Evolutionary conservation across 1,284 basidiomycete species (phyloP).

Genomic region (Agroathelia rolfsii): DNA sequence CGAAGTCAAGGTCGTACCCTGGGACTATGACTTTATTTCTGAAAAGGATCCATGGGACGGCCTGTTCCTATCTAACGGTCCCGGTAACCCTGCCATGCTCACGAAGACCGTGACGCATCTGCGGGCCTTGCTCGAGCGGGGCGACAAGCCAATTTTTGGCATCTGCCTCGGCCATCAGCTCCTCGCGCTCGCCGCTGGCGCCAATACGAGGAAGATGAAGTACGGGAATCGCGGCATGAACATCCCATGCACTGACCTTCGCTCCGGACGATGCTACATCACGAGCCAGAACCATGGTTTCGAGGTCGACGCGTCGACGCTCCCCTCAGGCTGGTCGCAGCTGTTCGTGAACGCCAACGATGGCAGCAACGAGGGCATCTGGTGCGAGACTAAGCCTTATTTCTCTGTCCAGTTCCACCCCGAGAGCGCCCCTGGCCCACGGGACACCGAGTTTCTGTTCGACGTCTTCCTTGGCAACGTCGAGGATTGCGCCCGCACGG

Average conservation of each 20-base stretch:
- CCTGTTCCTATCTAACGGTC: conserved; percentile 96
- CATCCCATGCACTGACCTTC: conserved; percentile 91
- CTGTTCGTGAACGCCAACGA: conserved; percentile 98
- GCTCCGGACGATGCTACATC: conserved; percentile 96
- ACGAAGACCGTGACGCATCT: conserved; percentile 68
- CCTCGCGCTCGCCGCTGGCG: conserved; percentile 90
- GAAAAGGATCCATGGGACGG: conserved; percentile 82
- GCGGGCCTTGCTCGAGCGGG: conserved; percentile 60
- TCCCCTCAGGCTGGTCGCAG: conserved; percentile 86
- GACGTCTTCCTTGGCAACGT: conserved; percentile 94
- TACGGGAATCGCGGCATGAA: conserved; percentile 99
- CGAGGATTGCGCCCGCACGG: conserved; percentile 64
- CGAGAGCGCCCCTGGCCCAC: conserved; percentile 95
- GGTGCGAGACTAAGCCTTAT: conserved; percentile 84
- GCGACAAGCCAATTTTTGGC: conserved; percentile 88
- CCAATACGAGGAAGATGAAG: conserved; percentile 96
- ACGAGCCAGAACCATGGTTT: conserved; percentile 99
- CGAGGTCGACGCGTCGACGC: conserved; percentile 79
- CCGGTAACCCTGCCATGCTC: conserved; percentile 91
- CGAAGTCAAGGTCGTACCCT: conserved; percentile 95
- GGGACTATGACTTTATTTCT: conserved; percentile 89
- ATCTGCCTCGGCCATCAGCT: conserved; percentile 99
- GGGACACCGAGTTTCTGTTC: conserved; percentile 98
- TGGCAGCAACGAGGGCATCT: conserved; percentile 95
- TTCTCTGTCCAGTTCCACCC: conserved; percentile 99